Base-by-base conservation (phyloP, 176 grass and related monocot species). In the bread wheat (Triticum aestivum) region DNA sequence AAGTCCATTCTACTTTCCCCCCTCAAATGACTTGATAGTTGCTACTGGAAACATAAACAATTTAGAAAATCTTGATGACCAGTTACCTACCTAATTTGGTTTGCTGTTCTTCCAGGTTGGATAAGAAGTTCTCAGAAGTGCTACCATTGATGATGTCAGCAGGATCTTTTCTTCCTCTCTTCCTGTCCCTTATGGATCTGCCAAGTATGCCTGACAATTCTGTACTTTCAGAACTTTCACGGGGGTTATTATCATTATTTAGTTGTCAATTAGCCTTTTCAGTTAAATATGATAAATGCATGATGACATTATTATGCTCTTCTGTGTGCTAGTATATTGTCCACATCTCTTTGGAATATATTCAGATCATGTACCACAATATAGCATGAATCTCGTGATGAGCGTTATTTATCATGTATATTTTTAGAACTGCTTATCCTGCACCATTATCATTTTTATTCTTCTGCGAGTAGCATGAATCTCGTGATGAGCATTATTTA, bases 121-220 rank as follows among this genome's bases (percentile, higher is more conserved):
- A 92, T 79, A 94, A 92, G 49, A 90, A 83, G 77, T 94, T 95
- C 87, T 91, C 86, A 11, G 85, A 89, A 81, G 87, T 98, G 79
- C 87, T 98, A 86, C 96, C 93, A 30, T 70, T 92, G 88, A 94
- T 98, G 93, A 95, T 98, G 90, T 94, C 93, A 65, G 41, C 91
- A 62, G 91, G 96, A 86, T 98, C 96, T 62, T 98, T 98, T 94
- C 93, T 98, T 91, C 93, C 91, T 82, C 96, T 98, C 84, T 98
- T 98, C 80, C 78, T 86, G 41, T 89, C 91, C 73, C 93, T 98
- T 79, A 45, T 91, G 82, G 93, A 98, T 92, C 79, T 98, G 14
- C 96, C 96, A 91, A 87, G 93, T 98, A 83, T 94, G 88, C 32
- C 10, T 78, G 30, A 21, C 20, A 17, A 82, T 79, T 69, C 69